These are phyloP conservation scores for Cercophora sp. DNA, from an alignment of 495 filamentous ascomycete genomes.

Conservation along the genomic window DNA sequence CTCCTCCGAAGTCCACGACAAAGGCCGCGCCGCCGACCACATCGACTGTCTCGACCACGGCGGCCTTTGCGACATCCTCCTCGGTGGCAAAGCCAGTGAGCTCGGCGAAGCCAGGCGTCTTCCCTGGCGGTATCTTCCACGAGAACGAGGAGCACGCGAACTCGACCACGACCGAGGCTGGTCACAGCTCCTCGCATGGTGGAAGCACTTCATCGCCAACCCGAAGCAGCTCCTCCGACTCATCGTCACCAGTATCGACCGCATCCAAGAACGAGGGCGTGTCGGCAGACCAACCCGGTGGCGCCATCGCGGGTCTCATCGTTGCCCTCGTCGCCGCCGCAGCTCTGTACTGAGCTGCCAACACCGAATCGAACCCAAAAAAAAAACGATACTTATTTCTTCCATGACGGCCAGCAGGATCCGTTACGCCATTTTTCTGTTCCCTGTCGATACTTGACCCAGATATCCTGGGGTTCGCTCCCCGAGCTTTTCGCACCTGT, in stretches of 20 bases:
- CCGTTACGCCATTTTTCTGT: background rate
- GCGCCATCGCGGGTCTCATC: constrained; percentile 43
- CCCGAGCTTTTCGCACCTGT: background rate
- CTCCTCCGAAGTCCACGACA: constrained; percentile 14
- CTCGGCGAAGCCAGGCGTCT: constrained; percentile 8
- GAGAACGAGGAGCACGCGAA: no score
- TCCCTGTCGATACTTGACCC: constrained; percentile 2
- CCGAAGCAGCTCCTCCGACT: background rate
- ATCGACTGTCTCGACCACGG: constrained; percentile 17
- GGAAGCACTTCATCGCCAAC: constrained; percentile 1
- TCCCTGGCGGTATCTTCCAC: constrained; percentile 31
- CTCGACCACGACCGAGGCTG: constrained; percentile 11
- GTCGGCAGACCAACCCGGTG: constrained; percentile 35
- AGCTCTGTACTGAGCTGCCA: constrained; percentile 34
- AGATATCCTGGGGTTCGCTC: no score
- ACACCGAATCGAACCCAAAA: background rate
- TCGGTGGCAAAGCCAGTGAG: constrained; percentile 7
- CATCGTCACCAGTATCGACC: constrained; percentile 14
- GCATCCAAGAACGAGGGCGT: constrained; percentile 36
- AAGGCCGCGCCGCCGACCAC: constrained; percentile 13
- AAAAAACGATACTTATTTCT: no score
- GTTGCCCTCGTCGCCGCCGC: constrained; percentile 46
- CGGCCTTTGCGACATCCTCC: constrained; percentile 19
- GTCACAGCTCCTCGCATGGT: background rate
- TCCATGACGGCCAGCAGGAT: background rate